Percentiles rank a stretch among this genome's conserved stretches.
phyloP scores from a whole-genome alignment of 805 yeast species.

The Candida railenensis region DNA sequence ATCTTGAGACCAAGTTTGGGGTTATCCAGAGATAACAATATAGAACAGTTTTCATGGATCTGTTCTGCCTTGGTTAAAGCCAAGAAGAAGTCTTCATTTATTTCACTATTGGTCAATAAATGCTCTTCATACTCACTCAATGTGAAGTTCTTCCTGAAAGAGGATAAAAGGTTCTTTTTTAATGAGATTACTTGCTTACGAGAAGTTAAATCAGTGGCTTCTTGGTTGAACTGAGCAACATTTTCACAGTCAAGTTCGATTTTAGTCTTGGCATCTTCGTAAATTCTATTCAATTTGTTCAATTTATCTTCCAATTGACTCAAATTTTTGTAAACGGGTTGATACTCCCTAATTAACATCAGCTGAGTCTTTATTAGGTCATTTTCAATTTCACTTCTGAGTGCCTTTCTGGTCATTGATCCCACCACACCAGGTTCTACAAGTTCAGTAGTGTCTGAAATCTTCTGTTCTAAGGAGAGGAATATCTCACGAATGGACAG shows the following conservation, averaged over 20 bases:
- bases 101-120: slow-evolving; percentile 46
- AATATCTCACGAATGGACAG: slow-evolving; percentile 32
- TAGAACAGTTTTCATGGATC: slow-evolving; percentile 67
- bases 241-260: slow-evolving; percentile 24
- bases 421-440: slow-evolving; percentile 55
- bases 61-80: slow-evolving; percentile 59
- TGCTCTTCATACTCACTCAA: slow-evolving; percentile 72
- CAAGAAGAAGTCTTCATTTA: slow-evolving; percentile 55
- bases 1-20: slow-evolving; percentile 64
- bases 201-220: slow-evolving; percentile 24
- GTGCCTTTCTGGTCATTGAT: slow-evolving; percentile 55
- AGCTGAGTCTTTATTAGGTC: slow-evolving; percentile 58
- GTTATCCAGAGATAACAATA: slow-evolving; percentile 67
- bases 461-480: slow-evolving; percentile 25
- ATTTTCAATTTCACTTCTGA: slow-evolving; percentile 59
- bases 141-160: slow-evolving; percentile 62
- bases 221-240: slow-evolving; percentile 21
- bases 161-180: slow-evolving; percentile 51
- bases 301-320: slow-evolving; percentile 18
- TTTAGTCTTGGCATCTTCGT: slow-evolving; percentile 40
- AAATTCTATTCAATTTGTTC: slow-evolving; percentile 17
- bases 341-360: slow-evolving; percentile 30
- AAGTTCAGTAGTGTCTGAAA: slow-evolving; percentile 26
- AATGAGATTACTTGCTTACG: slow-evolving; percentile 37
- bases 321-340: slow-evolving; percentile 27